Base-by-base conservation (phyloP, 176 grass and related monocot species). In the Paspalum notatum region DNA sequence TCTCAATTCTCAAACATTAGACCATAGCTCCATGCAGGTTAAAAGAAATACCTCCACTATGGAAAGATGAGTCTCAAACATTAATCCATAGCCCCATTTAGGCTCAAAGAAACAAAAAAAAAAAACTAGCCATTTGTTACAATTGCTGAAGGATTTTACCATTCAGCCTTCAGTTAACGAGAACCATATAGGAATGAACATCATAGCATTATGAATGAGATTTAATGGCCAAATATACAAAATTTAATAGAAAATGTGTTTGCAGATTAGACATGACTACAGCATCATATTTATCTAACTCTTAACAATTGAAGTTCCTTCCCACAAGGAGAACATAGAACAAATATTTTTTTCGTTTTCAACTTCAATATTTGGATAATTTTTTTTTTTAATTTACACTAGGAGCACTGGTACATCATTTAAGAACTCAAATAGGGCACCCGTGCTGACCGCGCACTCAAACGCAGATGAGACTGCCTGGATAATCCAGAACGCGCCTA, bases 161-260 rank as follows among this genome's bases (percentile, higher is more conserved):
- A 32, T 52, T 39, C 45, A 66, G 15, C 18, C 62, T 68, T 68
- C 63, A 69, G 66, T 57, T 1, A 5, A 68, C 18, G 49, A 56
- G 37, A 66, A 80, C 12, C 14, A 17, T 16, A 69, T 46, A 68
- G 15, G n/a, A 46, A 69, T 12, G 42, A 59, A 42, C 21, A 76
- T 40, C 55, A 46, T 59, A 71, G 45, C 45, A 71, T 25, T 50
- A 76, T 0, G 1, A 61, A 3, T 17, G 13, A 76, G 12, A 43
- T 60, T 61, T 44, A 55, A 76, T 62, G 41, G 15, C n/a, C 72
- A n/a, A 71, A 48, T 47, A 47, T 12, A 20, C 16, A 62, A 55
- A 42, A 48, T 79, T 50, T 71, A 63, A 79, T 79, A 8, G 16
- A 64, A 17, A 25, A 53, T 9, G 43, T 16, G 42, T n/a, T 68